phyloP scores from a whole-genome alignment of 257 asterid species.

The Linaria vulgaris region DNA sequence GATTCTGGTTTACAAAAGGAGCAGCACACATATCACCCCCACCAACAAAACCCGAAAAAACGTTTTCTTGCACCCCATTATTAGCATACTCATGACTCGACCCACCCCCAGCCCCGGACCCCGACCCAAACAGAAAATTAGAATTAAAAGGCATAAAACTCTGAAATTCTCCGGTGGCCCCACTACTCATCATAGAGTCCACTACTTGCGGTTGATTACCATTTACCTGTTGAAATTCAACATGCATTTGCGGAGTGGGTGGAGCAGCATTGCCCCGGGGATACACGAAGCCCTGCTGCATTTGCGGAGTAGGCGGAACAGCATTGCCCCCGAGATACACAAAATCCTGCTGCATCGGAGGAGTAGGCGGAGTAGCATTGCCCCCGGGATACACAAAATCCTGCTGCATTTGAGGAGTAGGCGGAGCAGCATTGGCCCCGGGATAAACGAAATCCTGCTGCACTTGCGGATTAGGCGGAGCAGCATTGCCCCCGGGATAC shows the following conservation, averaged over 20 bases:
- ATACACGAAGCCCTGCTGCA: slow-evolving; percentile 12
- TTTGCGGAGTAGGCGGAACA: slow-evolving; percentile 11
- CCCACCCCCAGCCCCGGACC: slow-evolving; percentile 38
- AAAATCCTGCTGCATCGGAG: too few species aligned
- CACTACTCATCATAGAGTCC: too few species aligned
- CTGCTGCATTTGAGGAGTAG: slow-evolving; percentile 20
- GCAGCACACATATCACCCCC: slow-evolving; percentile 37
- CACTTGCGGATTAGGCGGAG: not conserved
- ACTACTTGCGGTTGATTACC: slow-evolving; percentile 18
- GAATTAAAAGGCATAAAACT: slow-evolving; percentile 39
- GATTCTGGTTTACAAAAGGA: slow-evolving; percentile 9
- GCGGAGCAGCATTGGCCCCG: slow-evolving; percentile 31
- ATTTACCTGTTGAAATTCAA: slow-evolving; percentile 36
- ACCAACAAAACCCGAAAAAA: slow-evolving; percentile 26
- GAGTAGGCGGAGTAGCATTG: not conserved
- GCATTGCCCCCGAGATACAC: slow-evolving; percentile 28
- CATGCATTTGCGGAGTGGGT: slow-evolving; percentile 18
- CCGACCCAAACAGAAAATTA: slow-evolving; percentile 30
- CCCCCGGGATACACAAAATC: not conserved
- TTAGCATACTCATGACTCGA: slow-evolving; percentile 28
- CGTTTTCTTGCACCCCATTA: slow-evolving; percentile 28
- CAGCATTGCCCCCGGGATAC: not conserved
- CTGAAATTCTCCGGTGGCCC: slow-evolving; percentile 37
- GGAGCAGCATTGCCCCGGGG: not conserved
- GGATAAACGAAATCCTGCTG: not conserved